These are phyloP conservation scores for Cephaloascus fragrans DNA, from an alignment of 805 yeast species.

Conservation along the genomic window DNA sequence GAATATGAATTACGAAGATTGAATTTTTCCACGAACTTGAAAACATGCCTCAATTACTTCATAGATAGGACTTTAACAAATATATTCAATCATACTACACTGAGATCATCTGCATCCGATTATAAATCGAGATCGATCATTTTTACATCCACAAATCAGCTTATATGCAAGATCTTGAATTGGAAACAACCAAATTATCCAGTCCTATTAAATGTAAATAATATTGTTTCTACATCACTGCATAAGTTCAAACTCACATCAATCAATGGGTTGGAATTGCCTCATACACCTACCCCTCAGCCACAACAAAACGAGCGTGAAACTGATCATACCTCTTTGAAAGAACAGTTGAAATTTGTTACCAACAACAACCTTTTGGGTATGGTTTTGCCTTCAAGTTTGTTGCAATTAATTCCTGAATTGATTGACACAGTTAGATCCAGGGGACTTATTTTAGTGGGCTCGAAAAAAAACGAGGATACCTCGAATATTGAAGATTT, in stretches of 20 bases:
- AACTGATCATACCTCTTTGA: slow-evolving; percentile 45
- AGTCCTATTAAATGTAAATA: slow-evolving; percentile 62
- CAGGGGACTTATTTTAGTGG: slow-evolving; percentile 78
- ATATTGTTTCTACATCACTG: slow-evolving; percentile 12
- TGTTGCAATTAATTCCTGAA: slow-evolving; percentile 67
- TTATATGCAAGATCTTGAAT: slow-evolving; percentile 85
- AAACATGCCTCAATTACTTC: slow-evolving; percentile 53
- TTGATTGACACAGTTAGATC: slow-evolving; percentile 66
- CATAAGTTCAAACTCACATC: slow-evolving; percentile 25
- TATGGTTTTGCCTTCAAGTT: slow-evolving; percentile 60
- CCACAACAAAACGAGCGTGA: slow-evolving; percentile 28
- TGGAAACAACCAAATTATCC: slow-evolving; percentile 99
- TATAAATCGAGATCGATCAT: slow-evolving; percentile 54
- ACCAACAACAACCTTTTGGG: slow-evolving; percentile 80
- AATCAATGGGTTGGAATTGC: slow-evolving; percentile 13
- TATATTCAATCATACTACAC: slow-evolving; percentile 55
- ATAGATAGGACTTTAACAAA: slow-evolving; percentile 65
- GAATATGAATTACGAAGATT: slow-evolving; percentile 24
- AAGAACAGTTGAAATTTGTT: slow-evolving; percentile 77
- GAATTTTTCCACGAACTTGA: slow-evolving; percentile 25
- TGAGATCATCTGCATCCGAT: no score
- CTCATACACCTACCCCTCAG: neutral
- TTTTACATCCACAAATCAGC: slow-evolving; percentile 78
- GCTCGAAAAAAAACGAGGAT: slow-evolving; percentile 34
- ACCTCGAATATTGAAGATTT: slow-evolving; percentile 22